Percentiles rank a stretch among this genome's conserved stretches.
Evolutionary conservation across 768 basidiomycete species (phyloP).

Genomic region (Amanita subjunquillea): DNA sequence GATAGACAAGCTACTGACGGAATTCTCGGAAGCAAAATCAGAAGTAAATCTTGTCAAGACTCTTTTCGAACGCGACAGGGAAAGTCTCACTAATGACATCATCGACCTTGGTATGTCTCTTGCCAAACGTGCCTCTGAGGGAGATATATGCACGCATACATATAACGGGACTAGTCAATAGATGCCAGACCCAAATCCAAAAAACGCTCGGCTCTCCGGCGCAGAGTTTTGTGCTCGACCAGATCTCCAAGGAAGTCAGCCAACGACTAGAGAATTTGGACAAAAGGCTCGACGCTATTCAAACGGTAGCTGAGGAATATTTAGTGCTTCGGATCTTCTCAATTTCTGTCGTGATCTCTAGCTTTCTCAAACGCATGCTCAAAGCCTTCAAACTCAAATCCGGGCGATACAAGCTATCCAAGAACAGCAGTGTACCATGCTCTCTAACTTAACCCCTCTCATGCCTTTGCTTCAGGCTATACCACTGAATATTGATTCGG

Average conservation of each 20-base stretch:
- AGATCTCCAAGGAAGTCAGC: slow-evolving; percentile 30
- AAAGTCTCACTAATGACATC: slow-evolving; percentile 44
- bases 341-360: slow-evolving; percentile 9
- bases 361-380: slow-evolving; percentile 37
- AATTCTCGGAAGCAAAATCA: slow-evolving; percentile 39
- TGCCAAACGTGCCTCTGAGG: slow-evolving; percentile 2
- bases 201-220: slow-evolving; percentile 46
- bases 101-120: slow-evolving; percentile 40
- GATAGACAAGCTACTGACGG: slow-evolving; percentile 39
- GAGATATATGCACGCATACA: slow-evolving; percentile 1
- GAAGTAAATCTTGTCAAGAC: slow-evolving; percentile 44
- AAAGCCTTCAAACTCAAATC: slow-evolving; percentile 40
- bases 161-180: slow-evolving; percentile 34
- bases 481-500: slow-evolving; percentile 43
- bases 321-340: neutral
- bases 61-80: slow-evolving; percentile 51
- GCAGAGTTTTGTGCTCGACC: slow-evolving; percentile 31
- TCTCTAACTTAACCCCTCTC: slow-evolving; percentile 46
- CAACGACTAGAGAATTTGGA: slow-evolving; percentile 35
- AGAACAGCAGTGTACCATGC: slow-evolving; percentile 48
- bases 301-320: slow-evolving; percentile 26
- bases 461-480: slow-evolving; percentile 51
- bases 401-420: slow-evolving; percentile 51
- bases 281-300: slow-evolving; percentile 46
- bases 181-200: slow-evolving; percentile 52